Base-by-base conservation (phyloP, 345 rosid genomes). In the Hypericum perforatum region DNA sequence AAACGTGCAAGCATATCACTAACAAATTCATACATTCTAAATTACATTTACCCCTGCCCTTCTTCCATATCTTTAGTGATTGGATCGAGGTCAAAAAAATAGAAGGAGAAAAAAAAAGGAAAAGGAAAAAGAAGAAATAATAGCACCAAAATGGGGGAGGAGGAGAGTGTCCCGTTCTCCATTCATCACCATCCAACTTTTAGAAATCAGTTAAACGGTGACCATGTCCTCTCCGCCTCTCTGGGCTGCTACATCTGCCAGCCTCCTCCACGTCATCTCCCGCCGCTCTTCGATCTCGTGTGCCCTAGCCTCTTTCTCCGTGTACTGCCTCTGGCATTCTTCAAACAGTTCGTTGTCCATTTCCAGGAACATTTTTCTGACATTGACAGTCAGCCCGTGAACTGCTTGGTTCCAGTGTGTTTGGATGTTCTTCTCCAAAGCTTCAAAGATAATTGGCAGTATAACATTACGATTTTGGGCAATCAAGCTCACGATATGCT, bases 391-490 rank as follows among this genome's bases (percentile, higher is more conserved):
- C 41, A 52, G 15, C n/a, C 55, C 39, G 3, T 36, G 41, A 7
- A 52, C 55, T 0, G 55, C 55, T 37, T 52, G 55, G 41, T 52
- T 52, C 55, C 55, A 52, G 16, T 52, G 55, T 1, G 37, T 52
- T 16, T n/a, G 37, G 39, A 36, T n/a, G 14, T 52, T 52, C 39
- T 52, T 52, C 55, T 52, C 55, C 42, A 52, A n/a, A 32, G 55
- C 42, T 9, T 9, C 13, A 9, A 52, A 37, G 41, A 52, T 37
- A n/a, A 52, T 52, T 7, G 55, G 55, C 39, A 52, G 55, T 52
- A 52, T 38, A 11, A 52, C 55, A 8, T 38, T 37, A 5, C 55
- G 42, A 37, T 52, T 52, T 12, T 52, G 55, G 2, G 55, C 39
- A 41, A 52, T 52, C 7, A 52, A 14, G 15, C 39, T 38, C 55